Percentiles rank a stretch among this genome's conserved stretches.
These are phyloP conservation scores for Pyricularia pennisetigena DNA, from an alignment of 2,329 filamentous ascomycete genomes.

Conservation along the genomic window DNA sequence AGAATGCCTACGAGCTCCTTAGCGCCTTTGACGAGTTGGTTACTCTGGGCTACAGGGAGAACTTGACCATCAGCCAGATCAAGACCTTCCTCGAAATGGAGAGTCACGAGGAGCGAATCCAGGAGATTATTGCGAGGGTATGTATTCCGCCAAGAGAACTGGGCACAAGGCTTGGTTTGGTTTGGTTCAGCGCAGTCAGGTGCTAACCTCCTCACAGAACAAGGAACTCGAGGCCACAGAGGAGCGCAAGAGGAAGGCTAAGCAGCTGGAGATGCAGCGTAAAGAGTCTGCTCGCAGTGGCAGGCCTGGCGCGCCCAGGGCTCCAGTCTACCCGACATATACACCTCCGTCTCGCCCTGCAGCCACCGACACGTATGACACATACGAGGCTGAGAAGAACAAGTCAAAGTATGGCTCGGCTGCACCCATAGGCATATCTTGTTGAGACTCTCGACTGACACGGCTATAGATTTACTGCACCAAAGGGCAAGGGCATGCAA, in stretches of 20 bases:
- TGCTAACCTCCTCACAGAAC: slow-evolving; percentile 47
- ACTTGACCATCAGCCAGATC: slow-evolving; percentile 92
- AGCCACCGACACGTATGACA: slow-evolving; percentile 76
- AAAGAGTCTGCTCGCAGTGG: slow-evolving; percentile 83
- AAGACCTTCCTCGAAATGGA: slow-evolving; percentile 99
- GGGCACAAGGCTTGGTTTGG: too few species aligned
- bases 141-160: slow-evolving; percentile 13
- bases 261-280: slow-evolving; percentile 96
- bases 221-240: slow-evolving; percentile 98
- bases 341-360: slow-evolving; percentile 60
- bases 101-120: slow-evolving; percentile 95
- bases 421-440: not conserved
- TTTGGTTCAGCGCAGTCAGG: not conserved
- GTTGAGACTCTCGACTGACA: slow-evolving; percentile 1
- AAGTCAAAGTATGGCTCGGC: slow-evolving; percentile 63
- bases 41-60: slow-evolving; percentile 90
- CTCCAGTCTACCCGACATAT: slow-evolving; percentile 82
- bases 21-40: slow-evolving; percentile 97
- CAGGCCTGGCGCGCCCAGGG: slow-evolving; percentile 55
- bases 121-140: slow-evolving; percentile 92
- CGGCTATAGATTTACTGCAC: slow-evolving; percentile 42
- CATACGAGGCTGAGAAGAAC: slow-evolving; percentile 96
- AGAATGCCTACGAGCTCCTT: slow-evolving; percentile 91
- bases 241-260: slow-evolving; percentile 96
- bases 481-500: slow-evolving; percentile 97